These are phyloP conservation scores for Talaromyces sp. DNA, from an alignment of 2,329 filamentous ascomycete genomes.

Conservation along the genomic window DNA sequence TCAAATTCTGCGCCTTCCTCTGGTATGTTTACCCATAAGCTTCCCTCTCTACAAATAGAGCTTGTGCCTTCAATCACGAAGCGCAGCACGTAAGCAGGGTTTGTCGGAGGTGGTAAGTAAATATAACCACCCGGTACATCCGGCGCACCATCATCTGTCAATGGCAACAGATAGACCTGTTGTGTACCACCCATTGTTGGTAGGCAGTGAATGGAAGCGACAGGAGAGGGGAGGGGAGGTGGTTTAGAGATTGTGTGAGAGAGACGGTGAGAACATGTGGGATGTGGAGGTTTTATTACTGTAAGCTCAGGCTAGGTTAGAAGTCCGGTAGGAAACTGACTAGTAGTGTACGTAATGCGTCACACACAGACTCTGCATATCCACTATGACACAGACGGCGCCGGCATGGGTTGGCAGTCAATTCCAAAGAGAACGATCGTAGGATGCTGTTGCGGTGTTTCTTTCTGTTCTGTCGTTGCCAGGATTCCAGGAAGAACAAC, in stretches of 20 bases:
- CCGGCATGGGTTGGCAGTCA: not conserved
- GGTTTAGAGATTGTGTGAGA: not conserved
- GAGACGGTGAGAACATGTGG: not conserved
- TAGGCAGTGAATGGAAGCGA: not conserved
- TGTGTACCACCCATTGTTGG: conserved; percentile 21
- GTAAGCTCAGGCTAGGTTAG: not conserved
- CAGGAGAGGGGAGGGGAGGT: too few relatives aligned
- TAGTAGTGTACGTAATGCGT: not conserved
- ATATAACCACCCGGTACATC: conserved; percentile 86
- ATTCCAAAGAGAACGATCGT: not conserved
- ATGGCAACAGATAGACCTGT: conserved; percentile 77
- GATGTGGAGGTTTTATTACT: not conserved
- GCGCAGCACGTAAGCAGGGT: conserved; percentile 69
- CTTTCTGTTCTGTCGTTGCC: too few relatives aligned
- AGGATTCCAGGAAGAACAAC: not conserved
- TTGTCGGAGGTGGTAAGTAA: conserved; percentile 73
- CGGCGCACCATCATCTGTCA: conserved; percentile 90
- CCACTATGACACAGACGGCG: conserved; percentile 1
- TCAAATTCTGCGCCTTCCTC: conserved; percentile 68
- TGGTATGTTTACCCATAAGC: conserved; percentile 94
- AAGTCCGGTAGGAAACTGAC: not conserved
- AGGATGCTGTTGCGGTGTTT: too few relatives aligned
- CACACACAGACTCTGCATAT: not conserved
- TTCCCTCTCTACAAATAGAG: conserved; percentile 90
- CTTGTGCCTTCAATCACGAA: conserved; percentile 93